These are phyloP conservation scores for Graphiopsis chlorocephala DNA, from an alignment of 2,329 filamentous ascomycete species.

Conservation along the genomic window DNA sequence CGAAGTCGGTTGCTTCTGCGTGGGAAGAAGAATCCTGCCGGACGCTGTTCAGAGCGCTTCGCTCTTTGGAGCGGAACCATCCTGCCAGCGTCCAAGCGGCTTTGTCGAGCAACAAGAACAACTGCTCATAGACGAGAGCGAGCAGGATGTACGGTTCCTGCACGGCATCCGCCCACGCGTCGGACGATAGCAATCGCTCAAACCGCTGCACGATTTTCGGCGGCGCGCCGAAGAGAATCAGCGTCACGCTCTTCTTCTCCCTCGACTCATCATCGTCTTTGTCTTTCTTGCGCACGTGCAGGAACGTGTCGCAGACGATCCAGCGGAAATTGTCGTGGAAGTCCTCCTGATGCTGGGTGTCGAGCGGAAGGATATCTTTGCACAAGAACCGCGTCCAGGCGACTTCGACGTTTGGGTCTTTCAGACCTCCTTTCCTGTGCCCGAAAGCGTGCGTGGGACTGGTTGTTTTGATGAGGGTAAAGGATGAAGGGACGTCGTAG, in stretches of 20 bases:
- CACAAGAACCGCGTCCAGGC: constrained; percentile 7
- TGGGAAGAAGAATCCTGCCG: constrained; percentile 19
- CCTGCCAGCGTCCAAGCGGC: constrained; percentile 31
- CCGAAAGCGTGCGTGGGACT: constrained; percentile 2
- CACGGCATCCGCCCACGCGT: constrained; percentile 28
- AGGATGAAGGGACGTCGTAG: neutral
- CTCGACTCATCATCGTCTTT: neutral
- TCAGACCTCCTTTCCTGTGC: neutral
- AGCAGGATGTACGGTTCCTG: constrained; percentile 35
- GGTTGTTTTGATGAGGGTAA: neutral
- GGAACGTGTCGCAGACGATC: neutral
- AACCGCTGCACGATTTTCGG: neutral
- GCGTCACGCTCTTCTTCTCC: neutral
- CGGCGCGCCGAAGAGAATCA: constrained; percentile 3
- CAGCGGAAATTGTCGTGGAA: constrained; percentile 8
- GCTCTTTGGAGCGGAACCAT: constrained; percentile 35
- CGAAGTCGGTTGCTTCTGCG: constrained; percentile 27
- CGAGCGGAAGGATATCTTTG: neutral
- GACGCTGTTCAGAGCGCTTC: constrained; percentile 23
- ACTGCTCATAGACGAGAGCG: constrained; percentile 32
- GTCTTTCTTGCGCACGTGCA: neutral
- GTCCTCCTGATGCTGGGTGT: neutral
- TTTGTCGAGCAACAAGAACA: constrained; percentile 33
- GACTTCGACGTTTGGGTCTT: neutral
- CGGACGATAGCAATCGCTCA: neutral